phyloP scores from a whole-genome alignment of 1,284 basidiomycete species.

The Hymenochaete sp. region DNA sequence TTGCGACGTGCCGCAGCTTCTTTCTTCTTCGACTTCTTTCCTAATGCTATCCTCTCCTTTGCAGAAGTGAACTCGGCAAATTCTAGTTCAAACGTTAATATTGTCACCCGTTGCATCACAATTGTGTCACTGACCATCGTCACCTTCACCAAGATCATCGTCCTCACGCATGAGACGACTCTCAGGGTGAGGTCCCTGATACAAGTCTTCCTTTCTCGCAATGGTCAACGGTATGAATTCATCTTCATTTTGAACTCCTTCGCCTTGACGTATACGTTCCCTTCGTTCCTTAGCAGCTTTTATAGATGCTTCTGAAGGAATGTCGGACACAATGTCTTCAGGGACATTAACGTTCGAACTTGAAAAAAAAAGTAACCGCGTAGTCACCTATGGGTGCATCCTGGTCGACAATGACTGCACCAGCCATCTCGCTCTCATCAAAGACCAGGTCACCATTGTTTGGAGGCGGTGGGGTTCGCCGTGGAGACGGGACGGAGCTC shows the following conservation, averaged over 20 bases:
- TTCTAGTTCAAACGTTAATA: slow-evolving; percentile 38
- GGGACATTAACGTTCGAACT: slow-evolving; percentile 10
- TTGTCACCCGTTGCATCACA: background rate
- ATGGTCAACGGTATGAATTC: slow-evolving; percentile 83
- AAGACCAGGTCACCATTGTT: slow-evolving; percentile 49
- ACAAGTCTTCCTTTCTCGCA: slow-evolving; percentile 40
- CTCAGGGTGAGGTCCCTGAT: slow-evolving; percentile 79
- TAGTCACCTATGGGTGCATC: slow-evolving; percentile 4
- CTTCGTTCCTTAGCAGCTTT: slow-evolving; percentile 73
- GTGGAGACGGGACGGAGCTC: slow-evolving; percentile 45
- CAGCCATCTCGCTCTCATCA: slow-evolving; percentile 34
- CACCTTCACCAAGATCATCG: slow-evolving; percentile 87
- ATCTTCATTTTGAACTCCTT: slow-evolving; percentile 41
- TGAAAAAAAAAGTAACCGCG: slow-evolving; percentile 2
- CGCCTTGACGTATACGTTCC: slow-evolving; percentile 43
- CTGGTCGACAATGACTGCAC: slow-evolving; percentile 26
- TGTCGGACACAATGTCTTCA: slow-evolving; percentile 35
- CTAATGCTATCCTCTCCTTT: slow-evolving; percentile 77
- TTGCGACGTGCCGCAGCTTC: slow-evolving; percentile 67
- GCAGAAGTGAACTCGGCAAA: slow-evolving; percentile 86
- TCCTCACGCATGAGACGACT: slow-evolving; percentile 85
- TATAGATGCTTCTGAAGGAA: slow-evolving; percentile 73
- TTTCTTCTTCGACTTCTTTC: slow-evolving; percentile 73
- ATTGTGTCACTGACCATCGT: slow-evolving; percentile 59
- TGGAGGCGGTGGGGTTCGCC: slow-evolving; percentile 26